phyloP scores from a whole-genome alignment of 805 yeast genomes.

The Zygotorulaspora danielsina region DNA sequence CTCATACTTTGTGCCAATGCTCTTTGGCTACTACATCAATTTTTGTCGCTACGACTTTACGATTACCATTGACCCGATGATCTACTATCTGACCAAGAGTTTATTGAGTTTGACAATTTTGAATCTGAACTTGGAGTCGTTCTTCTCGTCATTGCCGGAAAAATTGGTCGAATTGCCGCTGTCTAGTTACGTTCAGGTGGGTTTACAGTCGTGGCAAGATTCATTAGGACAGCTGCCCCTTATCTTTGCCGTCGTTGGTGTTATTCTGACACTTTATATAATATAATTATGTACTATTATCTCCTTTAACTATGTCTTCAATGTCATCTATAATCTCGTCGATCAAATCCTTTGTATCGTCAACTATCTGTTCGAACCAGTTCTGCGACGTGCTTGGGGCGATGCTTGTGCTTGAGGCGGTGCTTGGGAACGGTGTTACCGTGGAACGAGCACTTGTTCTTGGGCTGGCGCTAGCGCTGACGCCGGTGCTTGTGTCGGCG shows the following conservation, averaged over 20 bases:
- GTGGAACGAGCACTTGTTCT: neutral
- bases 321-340: slow-evolving; percentile 28
- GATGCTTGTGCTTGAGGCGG: neutral
- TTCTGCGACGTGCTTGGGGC: slow-evolving; percentile 6
- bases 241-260: slow-evolving; percentile 21
- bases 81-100: slow-evolving; percentile 26
- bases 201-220: slow-evolving; percentile 8
- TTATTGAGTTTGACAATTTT: slow-evolving; percentile 20
- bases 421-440: too few relatives aligned
- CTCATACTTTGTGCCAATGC: slow-evolving; percentile 17
- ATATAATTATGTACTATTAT: slow-evolving; percentile 11
- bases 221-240: slow-evolving; percentile 26
- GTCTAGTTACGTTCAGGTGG: slow-evolving; percentile 5
- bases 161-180: slow-evolving; percentile 2
- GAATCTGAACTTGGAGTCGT: slow-evolving; percentile 4
- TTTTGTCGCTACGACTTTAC: slow-evolving; percentile 31
- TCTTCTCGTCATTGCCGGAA: neutral
- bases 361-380: slow-evolving; percentile 14
- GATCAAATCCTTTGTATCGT: slow-evolving; percentile 26
- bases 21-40: slow-evolving; percentile 29
- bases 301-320: slow-evolving; percentile 14
- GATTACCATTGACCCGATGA: slow-evolving; percentile 32
- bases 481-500: neutral
- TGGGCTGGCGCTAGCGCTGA: neutral
- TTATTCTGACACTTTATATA: slow-evolving; percentile 26